Evolutionary conservation across 2,329 filamentous ascomycete species (phyloP), one percentile per base, ranked within the genome.

Genomic region (Colletotrichum australisinense): DNA sequence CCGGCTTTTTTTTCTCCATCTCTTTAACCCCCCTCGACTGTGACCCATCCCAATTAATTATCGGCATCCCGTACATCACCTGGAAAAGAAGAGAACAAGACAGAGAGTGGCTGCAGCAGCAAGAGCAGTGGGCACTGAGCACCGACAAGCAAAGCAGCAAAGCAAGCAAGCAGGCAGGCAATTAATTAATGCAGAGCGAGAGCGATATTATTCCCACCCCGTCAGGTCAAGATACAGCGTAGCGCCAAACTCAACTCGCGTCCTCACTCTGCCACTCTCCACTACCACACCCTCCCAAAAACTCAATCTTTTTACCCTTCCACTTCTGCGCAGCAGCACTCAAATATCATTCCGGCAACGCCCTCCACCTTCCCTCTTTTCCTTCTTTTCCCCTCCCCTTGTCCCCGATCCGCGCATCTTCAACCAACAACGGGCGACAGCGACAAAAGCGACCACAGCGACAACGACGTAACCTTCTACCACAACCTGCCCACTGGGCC

Each of bases 191-290:
- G 38, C 5, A 65, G 38, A 55, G 14, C 30, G 56, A 46, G 58
- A 49, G 19, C 42, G 52, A 24, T 55, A 24, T 55, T 24, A 55
- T 24, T 49, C 42, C 42, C 42, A 49, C 42, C 19, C 42, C 42
- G 42, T 49, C 16, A 49, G 19, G 19, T 49, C 53, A 56, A 62
- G 62, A 66, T 46, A 26, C 16, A 53, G 38, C 28, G n/a, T 57
- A 72, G 65, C 53, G 69, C 69, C 64, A 32, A 69, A 56, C 66
- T 38, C 69, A 72, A 59, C 46, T 68, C 55, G 60, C 62, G 46
- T 69, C 52, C 11, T 63, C 46, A 22, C 19, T 56, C 52, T 24
- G 42, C 22, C 42, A 53, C 49, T 22, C 60, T 64, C 60, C 32
- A 30, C 55, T 60, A 46, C 56, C 28, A 19, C 42, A 16, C 59